phyloP scores from a whole-genome alignment of 208 protist genomes.

The Giardia muris region DNA sequence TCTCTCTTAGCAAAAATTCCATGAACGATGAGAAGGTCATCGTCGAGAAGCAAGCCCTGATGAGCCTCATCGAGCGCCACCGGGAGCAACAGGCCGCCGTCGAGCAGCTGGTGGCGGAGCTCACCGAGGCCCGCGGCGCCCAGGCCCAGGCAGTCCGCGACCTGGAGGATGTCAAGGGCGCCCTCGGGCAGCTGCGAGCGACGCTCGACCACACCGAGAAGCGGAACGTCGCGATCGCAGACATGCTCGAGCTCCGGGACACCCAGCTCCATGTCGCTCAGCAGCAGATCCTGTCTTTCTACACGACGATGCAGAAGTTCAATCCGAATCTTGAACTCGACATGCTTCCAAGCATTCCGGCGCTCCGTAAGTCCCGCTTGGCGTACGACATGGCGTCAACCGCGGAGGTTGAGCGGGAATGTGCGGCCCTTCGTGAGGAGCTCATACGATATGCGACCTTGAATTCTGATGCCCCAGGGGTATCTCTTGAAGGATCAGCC shows the following conservation, averaged over 20 bases:
- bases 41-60: not conserved
- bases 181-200: not conserved
- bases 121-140: not conserved
- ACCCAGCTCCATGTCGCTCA: not conserved
- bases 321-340: not conserved
- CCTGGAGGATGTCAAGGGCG: not conserved
- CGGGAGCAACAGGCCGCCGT: not conserved
- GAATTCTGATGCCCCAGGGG: too few relatives aligned
- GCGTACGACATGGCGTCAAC: not conserved
- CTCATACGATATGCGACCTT: not conserved
- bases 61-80: not conserved
- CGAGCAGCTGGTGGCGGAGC: not conserved
- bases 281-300: not conserved
- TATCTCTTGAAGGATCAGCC: too few relatives aligned
- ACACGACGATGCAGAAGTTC: not conserved
- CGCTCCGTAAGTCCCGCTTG: not conserved
- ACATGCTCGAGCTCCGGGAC: not conserved
- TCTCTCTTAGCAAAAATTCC: too few relatives aligned
- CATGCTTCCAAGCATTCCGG: not conserved
- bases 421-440: not conserved
- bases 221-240: not conserved
- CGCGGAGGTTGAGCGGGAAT: not conserved
- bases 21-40: not conserved
- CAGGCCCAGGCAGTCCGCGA: not conserved
- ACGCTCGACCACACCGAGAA: not conserved